Evolutionary conservation across 2,329 filamentous ascomycete genomes (phyloP), one percentile per base, ranked within the genome.

Genomic region (Epichloe festucae): DNA sequence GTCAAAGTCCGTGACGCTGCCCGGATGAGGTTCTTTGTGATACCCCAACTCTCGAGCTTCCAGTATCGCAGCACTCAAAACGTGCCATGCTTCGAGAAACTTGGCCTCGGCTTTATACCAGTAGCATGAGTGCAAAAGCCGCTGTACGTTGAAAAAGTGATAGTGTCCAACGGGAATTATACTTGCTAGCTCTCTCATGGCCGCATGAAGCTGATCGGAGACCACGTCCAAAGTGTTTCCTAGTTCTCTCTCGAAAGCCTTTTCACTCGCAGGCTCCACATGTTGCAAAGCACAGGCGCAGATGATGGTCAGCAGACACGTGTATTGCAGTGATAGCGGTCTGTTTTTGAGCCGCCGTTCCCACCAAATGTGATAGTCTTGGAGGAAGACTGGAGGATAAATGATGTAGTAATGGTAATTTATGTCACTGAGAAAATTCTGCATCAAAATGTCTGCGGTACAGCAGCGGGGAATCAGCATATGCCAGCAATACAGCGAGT

Each of bases 331-430:
- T 2, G 57, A 56, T 2, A 65, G 38, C 2, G 58, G 55, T n/a
- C 57, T 49, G 17, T 54, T 52, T 8, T 53, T 52, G 3, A 46
- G 38, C 27, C 57, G 52, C 12, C 56, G 51, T 27, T 61, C 56
- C 64, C 63, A 66, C 64, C 63, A 66, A 21, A 56, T 55, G 21
- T 64, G 56, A 40, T 66, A 66, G 23, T 65, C 58, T 10, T 57
- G 53, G 17, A 62, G 45, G 44, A 66, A 65, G 7, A 55, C 51
- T 8, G 61, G 56, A n/a, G 61, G 59, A 46, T 65, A 62, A 46
- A 66, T 59, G 50, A 65, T 61, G 56, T 65, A 64, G 53, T 66
- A 66, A 51, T 66, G 62, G 19, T 58, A 63, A 46, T 66, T 66
- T 49, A 65, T 59, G 31, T 62, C 60, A 34, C 55, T 53, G 48